Base-by-base conservation (phyloP, 2,329 filamentous ascomycete species). In the Colletotrichum neosansevieriae region DNA sequence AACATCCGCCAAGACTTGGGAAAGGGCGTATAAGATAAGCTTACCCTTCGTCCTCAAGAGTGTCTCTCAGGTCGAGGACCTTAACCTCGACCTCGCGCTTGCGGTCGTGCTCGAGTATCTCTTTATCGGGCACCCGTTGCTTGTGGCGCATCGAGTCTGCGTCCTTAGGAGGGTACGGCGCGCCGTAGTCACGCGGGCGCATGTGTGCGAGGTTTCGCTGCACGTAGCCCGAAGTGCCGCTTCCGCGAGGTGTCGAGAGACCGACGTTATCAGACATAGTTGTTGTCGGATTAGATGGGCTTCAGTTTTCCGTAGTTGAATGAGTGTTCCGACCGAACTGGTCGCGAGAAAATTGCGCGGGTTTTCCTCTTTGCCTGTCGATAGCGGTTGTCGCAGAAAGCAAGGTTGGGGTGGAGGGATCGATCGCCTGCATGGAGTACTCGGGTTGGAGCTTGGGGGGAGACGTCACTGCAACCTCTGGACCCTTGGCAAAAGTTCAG, bases 241-340 rank as follows among this genome's bases (percentile, higher is more conserved):
- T 97, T 73, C 96, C 96, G 76, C 96, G 91, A 3, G 96, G 96
- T 4, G 96, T 99, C 65, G 92, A 90, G 75, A 99, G 93, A 66
- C 96, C 97, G 76, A 99, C 96, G 83, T 99, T 99, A 73, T 96
- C 94, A 69, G 94, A 96, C 96, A 98, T 98, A n/a, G 38, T 38
- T 58, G 11, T 21, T 17, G 32, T n/a, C 21, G 36, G 7, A 29
- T 7, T 29, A 7, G 29, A 7, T 29, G 6, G 29, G 29, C 29
- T 29, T 29, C 29, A 29, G 9, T 7, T 50, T 15, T 12, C 13
- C 12, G 44, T 17, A 29, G 19, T 13, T 50, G 10, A 34, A 13
- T 6, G 11, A 15, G 24, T 42, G 32, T 24, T 42, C 11, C 6
- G 42, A 45, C 49, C 9, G 13, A 44, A 12, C n/a, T 42, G 24